Percentiles rank a stretch among this genome's conserved stretches.
These are phyloP conservation scores for Apiospora rasikravindrae DNA, from an alignment of 2,329 filamentous ascomycete genomes.

Conservation along the genomic window DNA sequence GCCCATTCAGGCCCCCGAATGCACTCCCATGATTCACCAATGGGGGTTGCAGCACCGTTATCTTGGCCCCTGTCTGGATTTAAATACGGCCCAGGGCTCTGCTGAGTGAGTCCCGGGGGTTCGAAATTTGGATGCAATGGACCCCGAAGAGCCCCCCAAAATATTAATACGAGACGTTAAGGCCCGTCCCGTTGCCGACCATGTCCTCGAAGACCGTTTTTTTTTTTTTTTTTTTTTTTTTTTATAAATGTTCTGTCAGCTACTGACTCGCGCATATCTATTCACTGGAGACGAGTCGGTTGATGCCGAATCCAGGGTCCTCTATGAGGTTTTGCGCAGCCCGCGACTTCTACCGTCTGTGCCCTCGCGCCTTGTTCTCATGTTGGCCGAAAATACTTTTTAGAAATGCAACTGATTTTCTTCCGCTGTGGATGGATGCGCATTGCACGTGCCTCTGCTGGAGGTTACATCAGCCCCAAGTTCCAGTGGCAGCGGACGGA, in stretches of 20 bases:
- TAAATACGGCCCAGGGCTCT: not conserved
- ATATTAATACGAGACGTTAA: not conserved
- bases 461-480: constrained; percentile 10
- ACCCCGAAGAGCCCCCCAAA: not conserved
- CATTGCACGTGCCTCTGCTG: not conserved
- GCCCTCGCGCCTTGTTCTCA: not conserved
- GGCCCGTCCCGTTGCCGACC: not conserved
- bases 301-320: constrained; percentile 4
- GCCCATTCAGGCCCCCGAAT: no score
- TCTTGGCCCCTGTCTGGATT: not conserved
- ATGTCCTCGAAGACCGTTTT: not conserved
- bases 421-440: not conserved
- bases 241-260: not conserved
- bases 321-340: not conserved
- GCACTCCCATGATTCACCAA: not conserved
- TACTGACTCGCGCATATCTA: not conserved
- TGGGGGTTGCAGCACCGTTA: not conserved
- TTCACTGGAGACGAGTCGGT: not conserved
- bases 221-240: not conserved
- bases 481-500: not conserved
- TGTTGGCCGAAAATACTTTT: not conserved
- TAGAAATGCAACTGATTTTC: not conserved
- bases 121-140: not conserved
- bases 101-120: not conserved
- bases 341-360: not conserved